Percentiles rank a stretch among this genome's conserved stretches.
phyloP scores from a whole-genome alignment of 2,329 filamentous ascomycete species.

The Apiospora phragmitis region DNA sequence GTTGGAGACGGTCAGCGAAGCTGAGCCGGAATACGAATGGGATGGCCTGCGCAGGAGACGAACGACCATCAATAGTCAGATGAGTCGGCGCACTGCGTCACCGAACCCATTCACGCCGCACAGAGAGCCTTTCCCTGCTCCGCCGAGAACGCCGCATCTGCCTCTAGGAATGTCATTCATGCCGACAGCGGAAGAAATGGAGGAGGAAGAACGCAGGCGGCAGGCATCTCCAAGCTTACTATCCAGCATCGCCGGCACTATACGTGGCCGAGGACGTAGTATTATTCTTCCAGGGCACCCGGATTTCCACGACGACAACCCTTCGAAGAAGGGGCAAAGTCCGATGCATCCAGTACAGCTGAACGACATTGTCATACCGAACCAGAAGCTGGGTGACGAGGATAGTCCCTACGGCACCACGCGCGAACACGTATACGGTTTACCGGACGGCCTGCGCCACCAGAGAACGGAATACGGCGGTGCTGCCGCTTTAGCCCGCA shows the following conservation, averaged over 20 bases:
- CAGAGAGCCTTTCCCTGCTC: constrained; percentile 24
- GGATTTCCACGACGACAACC: constrained; percentile 39
- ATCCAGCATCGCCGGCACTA: constrained; percentile 58
- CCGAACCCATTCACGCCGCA: constrained; percentile 35
- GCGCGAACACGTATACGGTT: constrained; percentile 50
- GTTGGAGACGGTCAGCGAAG: constrained; percentile 75
- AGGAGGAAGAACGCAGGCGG: constrained; percentile 52
- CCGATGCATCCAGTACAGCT: constrained; percentile 63
- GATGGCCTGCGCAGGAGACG: constrained; percentile 81
- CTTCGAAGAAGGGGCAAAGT: constrained; percentile 46
- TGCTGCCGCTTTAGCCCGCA: constrained; percentile 33
- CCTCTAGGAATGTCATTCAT: constrained; percentile 88
- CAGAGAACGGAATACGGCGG: constrained; percentile 51
- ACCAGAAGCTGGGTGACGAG: constrained; percentile 45
- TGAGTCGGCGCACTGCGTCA: constrained; percentile 37
- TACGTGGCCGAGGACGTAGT: constrained; percentile 47
- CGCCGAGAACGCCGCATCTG: constrained; percentile 56
- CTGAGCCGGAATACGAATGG: constrained; percentile 77
- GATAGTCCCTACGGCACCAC: constrained; percentile 40
- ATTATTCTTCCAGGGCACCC: constrained; percentile 41
- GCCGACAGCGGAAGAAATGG: constrained; percentile 62
- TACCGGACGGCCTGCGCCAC: constrained; percentile 39
- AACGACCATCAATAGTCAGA: constrained; percentile 49
- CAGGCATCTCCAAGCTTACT: constrained; percentile 49
- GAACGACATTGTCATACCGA: constrained; percentile 58